These are phyloP conservation scores for Kentomonas sorsogonicus DNA, from an alignment of 208 protist genomes.

Conservation along the genomic window DNA sequence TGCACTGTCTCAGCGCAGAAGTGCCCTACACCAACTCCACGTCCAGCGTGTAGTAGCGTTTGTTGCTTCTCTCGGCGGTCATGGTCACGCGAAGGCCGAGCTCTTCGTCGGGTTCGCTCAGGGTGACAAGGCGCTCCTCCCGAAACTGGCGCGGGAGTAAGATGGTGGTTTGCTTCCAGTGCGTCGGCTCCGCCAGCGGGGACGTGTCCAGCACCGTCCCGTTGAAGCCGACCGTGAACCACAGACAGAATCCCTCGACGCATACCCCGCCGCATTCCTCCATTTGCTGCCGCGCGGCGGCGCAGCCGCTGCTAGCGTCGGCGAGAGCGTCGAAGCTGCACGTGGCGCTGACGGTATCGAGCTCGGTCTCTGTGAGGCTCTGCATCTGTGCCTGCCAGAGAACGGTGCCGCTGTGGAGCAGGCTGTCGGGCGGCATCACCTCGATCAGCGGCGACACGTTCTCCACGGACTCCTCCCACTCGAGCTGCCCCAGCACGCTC, in stretches of 20 bases:
- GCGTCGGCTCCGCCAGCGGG: conserved; percentile 47
- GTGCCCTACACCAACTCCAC: neutral
- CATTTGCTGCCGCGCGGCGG: no score
- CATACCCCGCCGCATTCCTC: no score
- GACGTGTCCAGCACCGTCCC: conserved; percentile 45
- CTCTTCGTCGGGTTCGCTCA: neutral
- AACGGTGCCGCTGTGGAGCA: conserved; percentile 41
- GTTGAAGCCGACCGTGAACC: conserved; percentile 61
- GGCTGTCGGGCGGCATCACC: conserved; percentile 30
- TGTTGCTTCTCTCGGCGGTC: no score
- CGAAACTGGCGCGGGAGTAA: conserved; percentile 48
- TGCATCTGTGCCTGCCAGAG: conserved; percentile 31
- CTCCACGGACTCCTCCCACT: conserved; percentile 41
- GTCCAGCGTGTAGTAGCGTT: neutral
- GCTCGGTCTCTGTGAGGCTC: conserved; percentile 17
- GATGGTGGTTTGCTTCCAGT: conserved; percentile 89
- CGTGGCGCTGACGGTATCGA: conserved; percentile 13
- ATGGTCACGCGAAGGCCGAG: no score
- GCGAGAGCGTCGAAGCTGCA: no score
- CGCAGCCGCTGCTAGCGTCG: neutral
- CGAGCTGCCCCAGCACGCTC: conserved; percentile 26
- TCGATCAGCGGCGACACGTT: conserved; percentile 67
- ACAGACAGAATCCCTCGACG: conserved; percentile 73
- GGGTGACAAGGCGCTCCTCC: neutral
- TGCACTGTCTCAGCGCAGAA: neutral